Percentiles rank a stretch among this genome's conserved stretches.
phyloP scores from a whole-genome alignment of 768 basidiomycete genomes.

The Hemileccinum rubropunctum region DNA sequence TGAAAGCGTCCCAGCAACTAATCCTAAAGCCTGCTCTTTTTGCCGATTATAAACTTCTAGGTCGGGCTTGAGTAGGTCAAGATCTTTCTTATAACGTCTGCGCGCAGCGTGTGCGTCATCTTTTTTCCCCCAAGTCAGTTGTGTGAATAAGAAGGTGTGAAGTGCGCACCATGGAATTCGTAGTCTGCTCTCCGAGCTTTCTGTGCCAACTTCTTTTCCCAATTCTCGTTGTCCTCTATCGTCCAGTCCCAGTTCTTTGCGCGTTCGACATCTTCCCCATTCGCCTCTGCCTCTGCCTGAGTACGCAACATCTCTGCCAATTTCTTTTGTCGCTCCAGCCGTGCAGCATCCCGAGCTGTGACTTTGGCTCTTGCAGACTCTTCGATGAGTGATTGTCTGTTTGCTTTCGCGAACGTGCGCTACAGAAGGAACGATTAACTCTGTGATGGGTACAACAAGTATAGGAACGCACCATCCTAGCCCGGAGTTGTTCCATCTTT shows the following conservation, averaged over 20 bases:
- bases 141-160: not conserved
- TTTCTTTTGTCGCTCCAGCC: slow-evolving; percentile 87
- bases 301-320: slow-evolving; percentile 82
- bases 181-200: slow-evolving; percentile 86
- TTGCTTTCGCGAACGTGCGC: slow-evolving; percentile 77
- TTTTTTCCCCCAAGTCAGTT: slow-evolving; percentile 29
- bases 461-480: slow-evolving; percentile 62
- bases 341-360: slow-evolving; percentile 74
- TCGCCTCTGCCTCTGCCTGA: slow-evolving; percentile 86
- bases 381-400: slow-evolving; percentile 81
- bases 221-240: slow-evolving; percentile 30
- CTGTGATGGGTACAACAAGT: not conserved
- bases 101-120: slow-evolving; percentile 90
- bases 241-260: slow-evolving; percentile 89
- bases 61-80: slow-evolving; percentile 87
- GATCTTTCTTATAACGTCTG: slow-evolving; percentile 87
- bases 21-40: slow-evolving; percentile 81
- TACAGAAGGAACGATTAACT: slow-evolving; percentile 26
- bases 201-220: slow-evolving; percentile 56
- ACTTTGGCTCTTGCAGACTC: slow-evolving; percentile 79
- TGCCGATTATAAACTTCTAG: slow-evolving; percentile 83
- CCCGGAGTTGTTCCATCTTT: slow-evolving; percentile 73
- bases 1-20: slow-evolving; percentile 64
- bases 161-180: slow-evolving; percentile 79
- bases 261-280: slow-evolving; percentile 92